Percentiles rank a stretch among this genome's conserved stretches.
Conservation (phyloP, 2,329 filamentous ascomycete species). For the Myriosclerotinia scirpicola region DNA sequence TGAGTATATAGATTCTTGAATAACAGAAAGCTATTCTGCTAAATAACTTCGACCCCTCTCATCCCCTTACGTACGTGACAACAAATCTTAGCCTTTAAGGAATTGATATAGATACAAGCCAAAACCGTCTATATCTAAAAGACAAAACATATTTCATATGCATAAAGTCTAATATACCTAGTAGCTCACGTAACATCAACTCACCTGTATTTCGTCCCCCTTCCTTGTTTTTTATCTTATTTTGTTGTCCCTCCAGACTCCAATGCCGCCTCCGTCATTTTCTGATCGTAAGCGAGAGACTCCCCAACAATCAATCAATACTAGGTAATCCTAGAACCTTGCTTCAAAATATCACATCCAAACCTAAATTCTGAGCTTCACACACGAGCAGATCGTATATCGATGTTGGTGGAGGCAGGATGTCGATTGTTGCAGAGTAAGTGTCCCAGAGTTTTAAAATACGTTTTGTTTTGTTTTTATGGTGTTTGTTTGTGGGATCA, state of each 20-base stretch:
- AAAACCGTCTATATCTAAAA: too few species aligned
- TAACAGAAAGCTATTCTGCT: background rate
- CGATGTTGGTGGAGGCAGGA: conserved; percentile 35
- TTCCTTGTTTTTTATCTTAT: background rate
- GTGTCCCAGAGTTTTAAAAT: conserved; percentile 27
- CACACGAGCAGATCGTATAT: background rate
- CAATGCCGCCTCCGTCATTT: background rate
- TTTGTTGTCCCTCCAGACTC: background rate
- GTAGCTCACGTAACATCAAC: too few species aligned
- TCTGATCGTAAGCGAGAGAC: conserved; percentile 5
- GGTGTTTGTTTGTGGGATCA: background rate
- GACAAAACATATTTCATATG: too few species aligned
- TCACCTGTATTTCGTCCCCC: background rate
- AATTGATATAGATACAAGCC: background rate
- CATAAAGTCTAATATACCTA: too few species aligned
- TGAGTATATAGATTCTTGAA: conserved; percentile 13
- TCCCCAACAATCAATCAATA: background rate
- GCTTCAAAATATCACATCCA: background rate
- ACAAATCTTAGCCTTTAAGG: background rate
- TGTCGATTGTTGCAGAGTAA: conserved; percentile 51
- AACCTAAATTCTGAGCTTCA: conserved; percentile 1
- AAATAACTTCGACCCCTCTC: background rate
- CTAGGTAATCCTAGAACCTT: conserved; percentile 19
- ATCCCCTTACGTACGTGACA: background rate
- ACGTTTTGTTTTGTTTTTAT: background rate